phyloP scores from a whole-genome alignment of 176 grass and related monocot genomes.

The Puccinellia tenuiflora region DNA sequence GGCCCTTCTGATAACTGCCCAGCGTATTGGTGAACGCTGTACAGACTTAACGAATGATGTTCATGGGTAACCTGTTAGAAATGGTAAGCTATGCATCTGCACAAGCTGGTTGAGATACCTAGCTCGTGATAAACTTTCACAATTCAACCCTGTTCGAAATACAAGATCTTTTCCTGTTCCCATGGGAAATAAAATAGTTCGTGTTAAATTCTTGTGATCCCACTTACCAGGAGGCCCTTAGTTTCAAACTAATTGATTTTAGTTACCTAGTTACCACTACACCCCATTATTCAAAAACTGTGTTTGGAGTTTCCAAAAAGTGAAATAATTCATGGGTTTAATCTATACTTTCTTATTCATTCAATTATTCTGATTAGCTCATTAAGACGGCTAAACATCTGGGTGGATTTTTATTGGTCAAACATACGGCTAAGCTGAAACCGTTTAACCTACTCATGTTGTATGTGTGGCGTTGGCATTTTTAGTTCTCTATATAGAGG shows the following conservation, averaged over 20 bases:
- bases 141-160: neutral
- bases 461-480: neutral
- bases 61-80: neutral
- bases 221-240: neutral
- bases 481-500: neutral
- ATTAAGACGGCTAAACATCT: neutral
- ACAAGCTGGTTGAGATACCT: neutral
- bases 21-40: neutral
- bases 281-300: constrained; percentile 16
- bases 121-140: neutral
- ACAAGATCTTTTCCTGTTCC: neutral
- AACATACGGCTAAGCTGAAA: neutral
- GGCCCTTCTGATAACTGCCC: neutral
- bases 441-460: neutral
- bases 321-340: neutral
- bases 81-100: neutral
- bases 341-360: neutral
- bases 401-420: neutral
- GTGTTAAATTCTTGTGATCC: neutral
- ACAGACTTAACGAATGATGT: neutral
- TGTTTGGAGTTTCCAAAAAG: neutral
- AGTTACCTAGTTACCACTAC: neutral
- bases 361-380: neutral
- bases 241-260: neutral
- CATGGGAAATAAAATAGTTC: neutral